Evolutionary conservation across 2,329 filamentous ascomycete species (phyloP).

Genomic region (Ustilaginoidea virens): DNA sequence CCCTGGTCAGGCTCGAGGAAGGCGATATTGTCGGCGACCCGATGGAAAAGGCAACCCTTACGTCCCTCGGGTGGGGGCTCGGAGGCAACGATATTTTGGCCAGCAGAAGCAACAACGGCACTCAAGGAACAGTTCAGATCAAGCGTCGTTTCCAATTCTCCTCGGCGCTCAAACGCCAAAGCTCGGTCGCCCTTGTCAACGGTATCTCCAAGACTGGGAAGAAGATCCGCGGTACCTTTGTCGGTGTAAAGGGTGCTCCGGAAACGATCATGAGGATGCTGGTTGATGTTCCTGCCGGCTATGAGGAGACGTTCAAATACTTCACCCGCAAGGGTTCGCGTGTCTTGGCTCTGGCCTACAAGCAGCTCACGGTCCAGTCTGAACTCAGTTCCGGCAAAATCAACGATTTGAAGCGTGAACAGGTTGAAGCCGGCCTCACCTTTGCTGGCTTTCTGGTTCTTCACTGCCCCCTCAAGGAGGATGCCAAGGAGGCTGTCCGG

Average conservation of each 20-base stretch:
- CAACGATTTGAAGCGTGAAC: constrained; percentile 87
- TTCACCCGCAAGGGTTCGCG: constrained; percentile 92
- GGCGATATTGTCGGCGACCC: constrained; percentile 95
- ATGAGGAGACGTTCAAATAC: constrained; percentile 97
- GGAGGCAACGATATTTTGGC: constrained; percentile 75
- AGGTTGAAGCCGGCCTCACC: constrained; percentile 67
- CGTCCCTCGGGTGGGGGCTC: constrained; percentile 82
- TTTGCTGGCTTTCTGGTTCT: constrained; percentile 95
- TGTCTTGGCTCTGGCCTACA: constrained; percentile 87
- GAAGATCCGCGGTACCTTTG: constrained; percentile 74
- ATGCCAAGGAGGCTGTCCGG: constrained; percentile 81
- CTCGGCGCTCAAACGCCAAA: constrained; percentile 88
- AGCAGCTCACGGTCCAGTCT: constrained; percentile 66
- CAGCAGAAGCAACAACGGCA: constrained; percentile 30
- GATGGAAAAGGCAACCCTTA: constrained; percentile 94
- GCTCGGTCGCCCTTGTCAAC: constrained; percentile 74
- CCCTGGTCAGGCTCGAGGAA: constrained; percentile 89
- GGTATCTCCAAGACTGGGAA: constrained; percentile 58
- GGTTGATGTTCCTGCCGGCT: constrained; percentile 63
- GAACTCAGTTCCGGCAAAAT: constrained; percentile 75
- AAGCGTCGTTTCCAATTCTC: constrained; percentile 98
- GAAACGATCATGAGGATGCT: constrained; percentile 96
- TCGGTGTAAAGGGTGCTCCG: constrained; percentile 89
- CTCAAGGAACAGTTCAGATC: constrained; percentile 67
- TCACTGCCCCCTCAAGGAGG: constrained; percentile 90